Conservation (phyloP, 2,329 filamentous ascomycete species). For the Colletotrichum cuscutae region DNA sequence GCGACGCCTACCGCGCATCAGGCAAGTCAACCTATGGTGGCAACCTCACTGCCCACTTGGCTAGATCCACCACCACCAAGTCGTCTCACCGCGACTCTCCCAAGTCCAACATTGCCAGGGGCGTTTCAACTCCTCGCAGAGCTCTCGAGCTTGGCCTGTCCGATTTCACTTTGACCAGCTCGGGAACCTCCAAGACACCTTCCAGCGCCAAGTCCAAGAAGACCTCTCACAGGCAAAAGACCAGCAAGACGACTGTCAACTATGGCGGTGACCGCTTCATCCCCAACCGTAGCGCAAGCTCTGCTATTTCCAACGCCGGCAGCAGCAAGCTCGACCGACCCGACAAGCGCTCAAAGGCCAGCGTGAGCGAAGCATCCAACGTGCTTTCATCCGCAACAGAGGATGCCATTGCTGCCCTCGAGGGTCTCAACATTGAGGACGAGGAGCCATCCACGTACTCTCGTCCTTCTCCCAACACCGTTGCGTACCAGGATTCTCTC, state of each 20-base stretch:
- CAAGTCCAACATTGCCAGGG: conserved; percentile 93
- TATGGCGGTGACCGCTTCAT: conserved; percentile 94
- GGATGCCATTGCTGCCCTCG: conserved; percentile 82
- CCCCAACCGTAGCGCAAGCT: conserved; percentile 90
- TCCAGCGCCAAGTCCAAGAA: conserved; percentile 67
- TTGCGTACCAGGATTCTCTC: conserved; percentile 91
- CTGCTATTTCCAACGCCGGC: conserved; percentile 83
- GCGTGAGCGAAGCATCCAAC: conserved; percentile 75
- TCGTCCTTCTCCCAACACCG: conserved; percentile 85
- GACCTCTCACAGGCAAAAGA: conserved; percentile 60
- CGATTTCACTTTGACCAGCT: conserved; percentile 90
- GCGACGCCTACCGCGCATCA: conserved; percentile 60
- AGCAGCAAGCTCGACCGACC: conserved; percentile 82
- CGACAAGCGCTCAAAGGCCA: conserved; percentile 79
- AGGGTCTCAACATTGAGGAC: conserved; percentile 79
- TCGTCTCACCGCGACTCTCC: conserved; percentile 83
- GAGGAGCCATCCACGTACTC: conserved; percentile 76
- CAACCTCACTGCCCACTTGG: conserved; percentile 82
- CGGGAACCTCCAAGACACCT: conserved; percentile 74
- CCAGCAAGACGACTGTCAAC: conserved; percentile 79
- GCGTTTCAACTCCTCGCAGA: conserved; percentile 80
- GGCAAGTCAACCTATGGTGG: conserved; percentile 82
- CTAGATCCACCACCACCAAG: conserved; percentile 73
- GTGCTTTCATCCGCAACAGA: conserved; percentile 84
- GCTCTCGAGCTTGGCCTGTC: conserved; percentile 89